Evolutionary conservation across 2,329 filamentous ascomycete species (phyloP).

Genomic region (Paracoccidioides lutzii): DNA sequence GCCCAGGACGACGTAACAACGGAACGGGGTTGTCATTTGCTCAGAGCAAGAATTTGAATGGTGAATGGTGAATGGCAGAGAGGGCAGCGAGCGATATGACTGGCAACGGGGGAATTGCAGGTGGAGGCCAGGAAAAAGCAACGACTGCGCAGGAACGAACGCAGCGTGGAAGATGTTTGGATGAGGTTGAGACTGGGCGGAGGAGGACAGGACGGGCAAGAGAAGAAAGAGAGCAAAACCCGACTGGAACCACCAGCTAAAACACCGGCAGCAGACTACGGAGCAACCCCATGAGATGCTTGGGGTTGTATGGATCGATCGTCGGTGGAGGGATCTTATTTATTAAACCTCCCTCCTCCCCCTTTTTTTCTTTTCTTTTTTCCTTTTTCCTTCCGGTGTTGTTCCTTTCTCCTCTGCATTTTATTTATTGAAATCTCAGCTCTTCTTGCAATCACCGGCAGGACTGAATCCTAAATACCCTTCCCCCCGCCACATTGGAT

Average conservation of each 20-base stretch:
- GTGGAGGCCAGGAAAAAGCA: not conserved
- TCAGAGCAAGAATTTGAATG: no score
- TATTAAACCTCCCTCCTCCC: not conserved
- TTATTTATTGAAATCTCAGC: not conserved
- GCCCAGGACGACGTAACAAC: not conserved
- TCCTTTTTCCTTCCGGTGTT: not conserved
- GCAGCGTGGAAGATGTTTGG: not conserved
- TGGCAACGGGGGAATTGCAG: not conserved
- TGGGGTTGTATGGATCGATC: not conserved
- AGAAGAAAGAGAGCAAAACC: not conserved
- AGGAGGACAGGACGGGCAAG: not conserved
- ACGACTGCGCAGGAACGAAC: not conserved
- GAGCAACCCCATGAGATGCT: not conserved
- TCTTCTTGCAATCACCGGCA: no score
- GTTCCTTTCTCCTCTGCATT: not conserved
- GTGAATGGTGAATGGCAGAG: not conserved
- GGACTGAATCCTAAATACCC: no score
- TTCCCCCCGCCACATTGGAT: no score
- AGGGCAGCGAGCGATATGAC: not conserved
- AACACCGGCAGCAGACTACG: not conserved
- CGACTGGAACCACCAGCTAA: not conserved
- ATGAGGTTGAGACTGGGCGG: not conserved
- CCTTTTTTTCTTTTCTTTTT: not conserved
- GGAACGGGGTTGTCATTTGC: not conserved
- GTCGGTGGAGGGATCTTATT: not conserved